Evolutionary conservation across 2,329 filamentous ascomycete species (phyloP).

Genomic region (Myriosclerotinia curreyana): DNA sequence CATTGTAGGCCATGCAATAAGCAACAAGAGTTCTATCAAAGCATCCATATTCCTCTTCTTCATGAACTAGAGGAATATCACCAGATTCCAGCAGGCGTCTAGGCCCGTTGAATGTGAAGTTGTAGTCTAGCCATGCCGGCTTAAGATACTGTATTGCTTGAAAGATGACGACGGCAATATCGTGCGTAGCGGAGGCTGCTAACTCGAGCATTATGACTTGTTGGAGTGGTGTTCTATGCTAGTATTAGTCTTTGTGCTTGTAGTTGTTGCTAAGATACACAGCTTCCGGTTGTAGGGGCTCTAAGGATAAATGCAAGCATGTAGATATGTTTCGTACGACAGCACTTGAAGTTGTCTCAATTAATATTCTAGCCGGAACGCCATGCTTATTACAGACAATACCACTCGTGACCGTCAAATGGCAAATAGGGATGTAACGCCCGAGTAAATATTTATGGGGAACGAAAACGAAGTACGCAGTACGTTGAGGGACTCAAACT

Average conservation of each 20-base stretch:
- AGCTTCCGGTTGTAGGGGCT: background rate
- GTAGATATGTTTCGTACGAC: background rate
- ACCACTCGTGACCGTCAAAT: background rate
- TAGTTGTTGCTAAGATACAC: background rate
- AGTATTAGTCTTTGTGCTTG: conserved; percentile 5
- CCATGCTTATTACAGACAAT: background rate
- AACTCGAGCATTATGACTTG: conserved; percentile 55
- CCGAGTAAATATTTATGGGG: background rate
- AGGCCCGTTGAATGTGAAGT: conserved; percentile 61
- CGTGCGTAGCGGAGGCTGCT: conserved; percentile 60
- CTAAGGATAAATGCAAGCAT: background rate
- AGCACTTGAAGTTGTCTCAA: background rate
- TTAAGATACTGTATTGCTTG: conserved; percentile 61
- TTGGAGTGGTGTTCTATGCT: conserved; percentile 48
- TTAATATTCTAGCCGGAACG: too few species aligned
- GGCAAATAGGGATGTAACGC: background rate
- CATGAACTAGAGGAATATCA: conserved; percentile 44
- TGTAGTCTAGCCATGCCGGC: conserved; percentile 62
- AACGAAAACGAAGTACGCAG: background rate
- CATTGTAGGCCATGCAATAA: conserved; percentile 66
- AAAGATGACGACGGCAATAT: conserved; percentile 61
- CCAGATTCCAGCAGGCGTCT: conserved; percentile 50
- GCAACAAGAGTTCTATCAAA: conserved; percentile 67
- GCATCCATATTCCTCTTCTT: conserved; percentile 57
- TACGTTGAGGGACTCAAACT: conserved; percentile 6